These are phyloP conservation scores for Penicillium diatomitis DNA, from an alignment of 495 filamentous ascomycete species.

Conservation along the genomic window DNA sequence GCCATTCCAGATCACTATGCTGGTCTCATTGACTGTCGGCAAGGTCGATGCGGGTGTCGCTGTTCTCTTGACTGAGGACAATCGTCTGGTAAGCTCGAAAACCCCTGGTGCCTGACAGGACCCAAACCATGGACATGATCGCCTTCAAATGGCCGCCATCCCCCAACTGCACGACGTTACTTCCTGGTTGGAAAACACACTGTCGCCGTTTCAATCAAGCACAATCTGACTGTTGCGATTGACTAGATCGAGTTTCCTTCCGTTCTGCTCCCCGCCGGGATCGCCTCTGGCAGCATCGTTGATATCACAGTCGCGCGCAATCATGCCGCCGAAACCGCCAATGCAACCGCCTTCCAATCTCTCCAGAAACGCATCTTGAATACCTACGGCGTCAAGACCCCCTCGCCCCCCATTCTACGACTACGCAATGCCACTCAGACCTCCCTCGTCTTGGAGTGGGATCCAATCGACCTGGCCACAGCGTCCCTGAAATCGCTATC, in stretches of 20 bases:
- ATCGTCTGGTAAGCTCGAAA: conserved; percentile 67
- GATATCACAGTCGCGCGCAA: conserved; percentile 96
- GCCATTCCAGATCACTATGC: conserved; percentile 46
- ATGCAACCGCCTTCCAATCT: conserved; percentile 62
- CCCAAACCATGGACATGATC: conserved; percentile 9
- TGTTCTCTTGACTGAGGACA: conserved; percentile 92
- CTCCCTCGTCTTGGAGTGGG: conserved; percentile 95
- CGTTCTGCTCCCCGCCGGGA: conserved; percentile 89
- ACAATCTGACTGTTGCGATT: no score
- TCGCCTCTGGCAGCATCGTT: conserved; percentile 90
- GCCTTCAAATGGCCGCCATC: not conserved
- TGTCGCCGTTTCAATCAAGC: no score
- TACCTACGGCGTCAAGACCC: conserved; percentile 74
- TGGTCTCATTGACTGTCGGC: conserved; percentile 95
- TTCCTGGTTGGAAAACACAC: no score
- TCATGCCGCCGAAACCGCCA: conserved; percentile 59
- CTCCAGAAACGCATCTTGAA: conserved; percentile 83
- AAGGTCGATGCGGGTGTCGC: conserved; percentile 99
- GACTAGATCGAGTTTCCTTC: conserved; percentile 95
- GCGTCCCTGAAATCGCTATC: conserved; percentile 80
- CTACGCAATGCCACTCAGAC: conserved; percentile 96
- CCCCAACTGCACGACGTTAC: no score
- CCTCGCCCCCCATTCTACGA: conserved; percentile 70
- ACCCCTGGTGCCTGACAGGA: conserved; percentile 10
- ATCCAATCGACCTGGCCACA: conserved; percentile 86